Base-by-base conservation (phyloP, 2,329 filamentous ascomycete genomes). In the Orbilia javanica region DNA sequence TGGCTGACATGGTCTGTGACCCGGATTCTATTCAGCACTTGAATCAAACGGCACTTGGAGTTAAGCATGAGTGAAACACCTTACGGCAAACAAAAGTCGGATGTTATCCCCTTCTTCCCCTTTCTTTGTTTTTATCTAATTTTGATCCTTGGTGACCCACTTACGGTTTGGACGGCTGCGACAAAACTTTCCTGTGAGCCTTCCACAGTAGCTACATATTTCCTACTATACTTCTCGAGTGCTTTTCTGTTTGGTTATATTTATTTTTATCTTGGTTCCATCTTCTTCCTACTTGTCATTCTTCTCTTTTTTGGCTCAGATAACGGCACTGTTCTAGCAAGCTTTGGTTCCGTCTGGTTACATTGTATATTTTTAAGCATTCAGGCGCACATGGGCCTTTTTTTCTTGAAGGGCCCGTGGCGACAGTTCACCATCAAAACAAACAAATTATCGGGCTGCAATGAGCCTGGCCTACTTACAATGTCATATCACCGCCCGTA, bases 1-100 rank as follows among this genome's bases (percentile, higher is more conserved):
- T 64, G 27, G 25, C 48, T 3, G 67, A 78, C 31, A 67, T 72
- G 62, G 62, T 78, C n/a, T 78, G 63, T 36, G 74, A 78, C 22
- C 31, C 67, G 5, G 74, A 78, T 10, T 48, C 65, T 1, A 31
- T 71, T n/a, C 74, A 78, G 13, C 74, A 64, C 11, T 42, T 78
- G 7, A 77, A 62, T 18, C 74, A 78, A 31, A 71, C 74, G 8
- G 62, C 62, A 5, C 62, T 78, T 48, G 74, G 74, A 6, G 62
- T 78, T 29, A 72, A 78, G 46, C 67, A 78, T 52, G 67, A 78
- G 44, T 78, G 53, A 62, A 25, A 20, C 11, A 8, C 20, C 1
- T 52, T 29, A 27, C n/a, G 3, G 60, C 36, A 55, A 34, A 22
- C 13, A 7, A 53, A 71, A 46, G 18, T 39, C 44, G 62, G 62